Evolutionary conservation across 257 asterid genomes (phyloP), one percentile per base, ranked within the genome.

Genomic region (Craterostigma plantagineum): DNA sequence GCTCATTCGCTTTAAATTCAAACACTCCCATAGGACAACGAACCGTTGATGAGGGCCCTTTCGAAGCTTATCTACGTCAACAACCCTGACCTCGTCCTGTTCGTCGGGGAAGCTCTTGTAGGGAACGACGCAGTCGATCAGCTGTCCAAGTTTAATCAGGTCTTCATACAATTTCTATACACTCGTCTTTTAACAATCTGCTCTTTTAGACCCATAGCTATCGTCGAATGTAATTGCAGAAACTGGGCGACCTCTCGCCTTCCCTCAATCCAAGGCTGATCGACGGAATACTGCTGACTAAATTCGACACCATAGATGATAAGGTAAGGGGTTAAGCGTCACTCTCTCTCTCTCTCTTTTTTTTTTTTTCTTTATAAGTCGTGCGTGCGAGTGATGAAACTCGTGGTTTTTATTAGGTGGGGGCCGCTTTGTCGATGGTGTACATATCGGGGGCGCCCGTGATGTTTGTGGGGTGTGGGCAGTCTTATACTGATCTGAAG

Each of bases 81-180:
- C 64, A 79, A 16, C 54, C 95, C 98, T 5, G 95, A 87, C 43
- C 67, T 82, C 52, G 59, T 82, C 53, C 55, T 87, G 68, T 87
- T 87, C 65, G 98, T 87, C 45, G 95, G 98, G 8, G 98, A 87
- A 70, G 98, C 98, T 18, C 93, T 87, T 16, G 98, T 87, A 37
- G 95, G 98, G 40, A 87, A 87, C 35, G 98, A 87, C 43, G 98
- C 86, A 14, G 95, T 87, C 1, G 98, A 87, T 65, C 98, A 87
- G 54, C 44, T 87, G 54, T 71, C 93, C 7, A 87, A 87, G 63
- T 87, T 87, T 49, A 87, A 87, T 64, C 93, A 82, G 92, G 98
- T 40, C 45, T 4, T 42, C 42, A 43, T 16, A 13, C 39, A 34
- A n/a, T 11, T 9, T 14, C 16, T 12, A 16, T 8, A 11, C 12